Base-by-base conservation (phyloP, 2,329 filamentous ascomycete species). In the Ophiostoma tasmaniense region DNA sequence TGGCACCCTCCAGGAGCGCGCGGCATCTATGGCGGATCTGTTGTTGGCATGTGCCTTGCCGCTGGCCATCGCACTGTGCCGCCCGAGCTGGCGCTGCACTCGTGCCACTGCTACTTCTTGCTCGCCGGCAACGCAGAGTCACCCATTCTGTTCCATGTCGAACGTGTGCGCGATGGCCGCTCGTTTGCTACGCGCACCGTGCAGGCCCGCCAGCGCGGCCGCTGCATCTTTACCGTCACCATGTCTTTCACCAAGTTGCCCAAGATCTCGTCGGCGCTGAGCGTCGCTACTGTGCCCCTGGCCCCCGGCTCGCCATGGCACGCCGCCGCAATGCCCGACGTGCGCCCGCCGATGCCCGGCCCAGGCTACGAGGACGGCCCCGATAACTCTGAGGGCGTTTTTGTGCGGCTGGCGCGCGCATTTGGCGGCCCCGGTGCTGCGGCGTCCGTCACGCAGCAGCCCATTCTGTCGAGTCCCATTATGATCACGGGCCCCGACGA, bases 61-160 rank as follows among this genome's bases (percentile, higher is more conserved):
- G 92, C 95, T 1, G 95, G 92, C 30, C 93, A 97, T 78, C 87
- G 88, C 76, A 99, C 95, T 10, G 91, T 99, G 1, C 89, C 90
- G 0, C 78, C 82, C 33, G 84, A 91, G 76, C 97, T 97, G 79
- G 86, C 89, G 70, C 88, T 95, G 66, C 95, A 99, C 82, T 94
- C 90, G 76, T 97, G 96, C 90, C 95, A 99, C 84, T 98, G 95
- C 85, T 99, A 98, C 82, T 99, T 99, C 79, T 89, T 99, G 42
- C 88, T 98, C 1, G 93, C 94, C 4, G 95, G 95, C 35, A 91
- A 94, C 76, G 84, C 87, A 14, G 87, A 90, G 71, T 89, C 95
- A 22, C 94, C 95, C 39, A 90, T 98, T 73, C 84, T 97, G 71
- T 98, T 97, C 81, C 92, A 97, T 77, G 95, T 99, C 64, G 95